Conservation (phyloP, 2,329 filamentous ascomycete species). For the Claviceps sp. region DNA sequence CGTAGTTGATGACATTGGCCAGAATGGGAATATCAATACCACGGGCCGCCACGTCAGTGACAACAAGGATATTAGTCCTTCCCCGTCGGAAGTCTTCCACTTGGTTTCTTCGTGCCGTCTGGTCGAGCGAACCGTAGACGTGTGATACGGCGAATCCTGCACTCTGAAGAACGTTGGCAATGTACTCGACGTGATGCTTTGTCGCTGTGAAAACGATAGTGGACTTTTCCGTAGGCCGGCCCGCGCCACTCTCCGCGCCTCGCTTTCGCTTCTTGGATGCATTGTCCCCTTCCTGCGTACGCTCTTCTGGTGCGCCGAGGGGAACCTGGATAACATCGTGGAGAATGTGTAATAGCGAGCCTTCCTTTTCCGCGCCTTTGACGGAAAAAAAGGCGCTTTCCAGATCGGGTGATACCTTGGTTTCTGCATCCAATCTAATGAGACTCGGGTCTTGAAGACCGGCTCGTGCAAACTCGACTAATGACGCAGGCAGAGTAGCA, state of each 20-base stretch:
- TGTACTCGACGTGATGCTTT: slow-evolving; percentile 94
- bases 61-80: slow-evolving; percentile 78
- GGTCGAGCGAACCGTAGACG: slow-evolving; percentile 87
- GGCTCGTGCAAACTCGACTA: slow-evolving; percentile 91
- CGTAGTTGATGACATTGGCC: slow-evolving; percentile 97
- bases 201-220: slow-evolving; percentile 93
- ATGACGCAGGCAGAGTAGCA: slow-evolving; percentile 80
- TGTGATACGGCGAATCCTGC: slow-evolving; percentile 85
- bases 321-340: slow-evolving; percentile 91
- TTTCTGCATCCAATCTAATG: slow-evolving; percentile 82
- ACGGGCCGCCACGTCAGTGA: slow-evolving; percentile 90
- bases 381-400: slow-evolving; percentile 89
- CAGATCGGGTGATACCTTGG: slow-evolving; percentile 91
- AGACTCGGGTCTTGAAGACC: slow-evolving; percentile 86
- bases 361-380: slow-evolving; percentile 89
- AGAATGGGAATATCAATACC: slow-evolving; percentile 96
- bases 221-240: slow-evolving; percentile 72
- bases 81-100: slow-evolving; percentile 81
- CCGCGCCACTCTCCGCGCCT: slow-evolving; percentile 33
- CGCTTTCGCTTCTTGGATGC: slow-evolving; percentile 62
- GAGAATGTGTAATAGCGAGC: slow-evolving; percentile 74
- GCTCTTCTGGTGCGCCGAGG: slow-evolving; percentile 43
- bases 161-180: slow-evolving; percentile 63
- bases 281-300: slow-evolving; percentile 31
- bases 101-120: slow-evolving; percentile 82